phyloP scores from a whole-genome alignment of 225 moss, liverwort and hornwort species.

The Pleurozium schreberi region DNA sequence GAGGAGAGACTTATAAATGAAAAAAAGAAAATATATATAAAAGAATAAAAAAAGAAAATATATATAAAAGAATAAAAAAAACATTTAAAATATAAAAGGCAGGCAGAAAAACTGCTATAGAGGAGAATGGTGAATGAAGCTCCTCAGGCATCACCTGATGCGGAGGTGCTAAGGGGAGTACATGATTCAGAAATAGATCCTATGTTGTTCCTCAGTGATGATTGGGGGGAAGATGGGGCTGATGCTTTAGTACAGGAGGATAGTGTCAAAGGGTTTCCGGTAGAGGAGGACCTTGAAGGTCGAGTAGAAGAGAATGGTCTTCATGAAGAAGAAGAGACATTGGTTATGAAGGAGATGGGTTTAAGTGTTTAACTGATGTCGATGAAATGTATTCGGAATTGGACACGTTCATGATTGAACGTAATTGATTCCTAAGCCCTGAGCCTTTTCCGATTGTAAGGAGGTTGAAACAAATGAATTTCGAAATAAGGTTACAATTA shows the following conservation, averaged over 20 bases:
- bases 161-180: not conserved
- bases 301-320: not conserved
- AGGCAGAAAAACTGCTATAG: not conserved
- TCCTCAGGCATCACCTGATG: no score
- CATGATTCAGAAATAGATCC: fast-evolving
- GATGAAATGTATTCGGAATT: not conserved
- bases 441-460: not conserved
- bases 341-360: not conserved
- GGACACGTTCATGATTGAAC: not conserved
- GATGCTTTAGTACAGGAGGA: no score
- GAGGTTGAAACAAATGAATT: not conserved
- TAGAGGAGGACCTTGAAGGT: no score
- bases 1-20: not conserved
- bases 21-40: not conserved
- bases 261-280: no score
- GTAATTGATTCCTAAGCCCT: no score
- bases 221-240: not conserved
- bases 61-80: no score
- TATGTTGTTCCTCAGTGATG: not conserved
- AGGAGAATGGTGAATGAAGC: not conserved
- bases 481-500: not conserved
- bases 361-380: not conserved
- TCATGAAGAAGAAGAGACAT: not conserved
- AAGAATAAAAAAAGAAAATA: no score
- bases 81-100: not conserved